Conservation (phyloP, 306 rosid genomes). For the Abrus precatorius region DNA sequence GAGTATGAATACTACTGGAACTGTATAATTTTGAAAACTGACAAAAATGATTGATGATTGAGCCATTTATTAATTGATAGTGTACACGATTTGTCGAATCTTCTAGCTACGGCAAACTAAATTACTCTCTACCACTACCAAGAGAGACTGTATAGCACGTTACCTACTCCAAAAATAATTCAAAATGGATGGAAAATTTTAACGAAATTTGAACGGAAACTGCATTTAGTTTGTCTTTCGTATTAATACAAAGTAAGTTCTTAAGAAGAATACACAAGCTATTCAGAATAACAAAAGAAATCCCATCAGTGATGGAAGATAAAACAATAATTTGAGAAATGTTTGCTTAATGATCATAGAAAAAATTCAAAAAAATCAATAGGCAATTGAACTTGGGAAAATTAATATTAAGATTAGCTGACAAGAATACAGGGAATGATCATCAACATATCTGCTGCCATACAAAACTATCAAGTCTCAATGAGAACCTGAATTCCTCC, state of each 20-base stretch:
- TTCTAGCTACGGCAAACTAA: neutral
- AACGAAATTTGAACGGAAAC: too few species aligned
- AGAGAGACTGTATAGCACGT: neutral
- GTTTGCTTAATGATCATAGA: constrained; percentile 32
- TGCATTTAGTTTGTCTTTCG: too few species aligned
- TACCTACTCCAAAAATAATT: neutral
- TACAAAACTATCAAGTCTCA: constrained; percentile 47
- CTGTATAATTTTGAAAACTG: neutral
- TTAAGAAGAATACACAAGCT: neutral
- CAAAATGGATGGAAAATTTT: neutral
- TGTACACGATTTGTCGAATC: neutral
- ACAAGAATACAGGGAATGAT: constrained; percentile 20
- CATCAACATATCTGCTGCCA: constrained; percentile 19
- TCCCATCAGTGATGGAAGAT: neutral
- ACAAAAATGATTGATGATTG: neutral
- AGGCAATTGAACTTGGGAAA: constrained; percentile 42
- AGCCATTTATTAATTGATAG: neutral
- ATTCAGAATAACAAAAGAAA: neutral
- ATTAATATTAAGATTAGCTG: constrained; percentile 41
- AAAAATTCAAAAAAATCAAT: constrained; percentile 37
- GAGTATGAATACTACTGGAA: neutral
- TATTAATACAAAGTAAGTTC: too few species aligned
- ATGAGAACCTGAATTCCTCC: constrained; percentile 63
- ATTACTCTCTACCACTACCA: neutral
- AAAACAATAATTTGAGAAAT: constrained; percentile 26